These are phyloP conservation scores for Pyrenochaeta sp. DNA, from an alignment of 2,329 filamentous ascomycete genomes.

Conservation along the genomic window DNA sequence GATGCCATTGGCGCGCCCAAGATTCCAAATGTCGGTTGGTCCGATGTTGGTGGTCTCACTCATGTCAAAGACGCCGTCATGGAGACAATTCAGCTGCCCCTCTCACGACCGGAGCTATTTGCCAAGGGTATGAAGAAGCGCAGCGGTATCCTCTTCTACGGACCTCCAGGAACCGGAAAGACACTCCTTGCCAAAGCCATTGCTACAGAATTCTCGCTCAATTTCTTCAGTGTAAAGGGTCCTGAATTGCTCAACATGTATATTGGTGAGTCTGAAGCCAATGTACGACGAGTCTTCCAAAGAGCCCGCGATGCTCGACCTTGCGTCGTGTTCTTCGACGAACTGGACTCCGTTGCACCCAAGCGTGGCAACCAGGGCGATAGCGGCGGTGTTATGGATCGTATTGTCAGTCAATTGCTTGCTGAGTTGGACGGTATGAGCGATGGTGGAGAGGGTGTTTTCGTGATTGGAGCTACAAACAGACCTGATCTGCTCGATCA, in stretches of 20 bases:
- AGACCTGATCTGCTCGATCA: conserved; percentile 91
- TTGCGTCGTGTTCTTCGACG: conserved; percentile 93
- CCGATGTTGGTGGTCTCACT: conserved; percentile 89
- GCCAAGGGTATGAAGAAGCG: conserved; percentile 98
- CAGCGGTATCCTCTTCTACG: conserved; percentile 90
- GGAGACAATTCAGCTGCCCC: conserved; percentile 92
- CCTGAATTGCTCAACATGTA: conserved; percentile 96
- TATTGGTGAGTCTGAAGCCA: conserved; percentile 92
- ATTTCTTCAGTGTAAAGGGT: conserved; percentile 94
- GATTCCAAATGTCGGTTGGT: conserved; percentile 96
- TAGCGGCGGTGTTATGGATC: conserved; percentile 96
- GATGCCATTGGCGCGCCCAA: conserved; percentile 97
- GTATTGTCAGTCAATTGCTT: conserved; percentile 92
- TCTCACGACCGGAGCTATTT: conserved; percentile 91
- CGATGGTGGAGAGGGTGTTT: conserved; percentile 83
- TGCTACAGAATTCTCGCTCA: conserved; percentile 90
- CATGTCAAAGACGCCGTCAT: conserved; percentile 97
- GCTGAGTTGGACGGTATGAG: conserved; percentile 99
- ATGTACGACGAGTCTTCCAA: conserved; percentile 88
- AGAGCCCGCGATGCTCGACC: conserved; percentile 83
- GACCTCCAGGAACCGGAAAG: conserved; percentile 89
- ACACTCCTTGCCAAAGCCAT: conserved; percentile 93
- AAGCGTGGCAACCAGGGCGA: conserved; percentile 98
- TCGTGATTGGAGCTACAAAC: conserved; percentile 97
- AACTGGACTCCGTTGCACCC: conserved; percentile 90